Evolutionary conservation across 257 asterid genomes (phyloP).

Genomic region (Nicotiana knightiana): DNA sequence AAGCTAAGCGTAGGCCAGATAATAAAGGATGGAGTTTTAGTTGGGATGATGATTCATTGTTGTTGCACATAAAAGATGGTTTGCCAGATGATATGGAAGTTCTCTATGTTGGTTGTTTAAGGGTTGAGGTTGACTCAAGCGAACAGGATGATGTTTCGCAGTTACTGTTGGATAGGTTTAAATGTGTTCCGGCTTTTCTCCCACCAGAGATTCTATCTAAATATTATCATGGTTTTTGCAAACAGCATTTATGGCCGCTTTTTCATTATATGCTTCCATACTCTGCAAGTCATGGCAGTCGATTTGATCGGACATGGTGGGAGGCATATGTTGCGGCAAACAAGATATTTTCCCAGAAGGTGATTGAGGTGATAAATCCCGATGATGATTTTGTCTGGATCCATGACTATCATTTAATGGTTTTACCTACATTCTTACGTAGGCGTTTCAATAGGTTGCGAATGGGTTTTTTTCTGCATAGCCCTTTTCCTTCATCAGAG

Average conservation of each 20-base stretch:
- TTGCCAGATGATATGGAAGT: constrained; percentile 49
- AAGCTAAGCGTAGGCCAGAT: constrained; percentile 42
- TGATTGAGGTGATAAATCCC: constrained; percentile 52
- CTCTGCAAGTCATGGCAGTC: constrained; percentile 46
- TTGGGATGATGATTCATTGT: constrained; percentile 51
- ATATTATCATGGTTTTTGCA: constrained; percentile 51
- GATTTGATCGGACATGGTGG: constrained; percentile 50
- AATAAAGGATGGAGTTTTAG: constrained; percentile 46
- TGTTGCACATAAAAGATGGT: constrained; percentile 43
- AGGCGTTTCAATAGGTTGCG: constrained; percentile 39
- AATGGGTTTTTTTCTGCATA: constrained; percentile 47
- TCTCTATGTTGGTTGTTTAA: constrained; percentile 43
- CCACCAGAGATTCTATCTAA: constrained; percentile 37
- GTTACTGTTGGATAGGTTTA: constrained; percentile 41
- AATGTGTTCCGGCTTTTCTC: constrained; percentile 50
- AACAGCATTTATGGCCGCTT: constrained; percentile 48
- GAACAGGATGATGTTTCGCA: constrained; percentile 57
- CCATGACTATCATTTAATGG: constrained; percentile 54
- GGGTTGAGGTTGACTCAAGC: constrained; percentile 37
- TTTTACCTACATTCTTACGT: constrained; percentile 44
- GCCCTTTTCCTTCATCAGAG: constrained; percentile 54
- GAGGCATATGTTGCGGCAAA: constrained; percentile 53
- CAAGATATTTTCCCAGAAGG: constrained; percentile 45
- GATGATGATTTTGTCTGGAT: constrained; percentile 54
- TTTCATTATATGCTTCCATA: constrained; percentile 52